Conservation (phyloP, 352 stramenopile species). For the Phytophthora cactorum region DNA sequence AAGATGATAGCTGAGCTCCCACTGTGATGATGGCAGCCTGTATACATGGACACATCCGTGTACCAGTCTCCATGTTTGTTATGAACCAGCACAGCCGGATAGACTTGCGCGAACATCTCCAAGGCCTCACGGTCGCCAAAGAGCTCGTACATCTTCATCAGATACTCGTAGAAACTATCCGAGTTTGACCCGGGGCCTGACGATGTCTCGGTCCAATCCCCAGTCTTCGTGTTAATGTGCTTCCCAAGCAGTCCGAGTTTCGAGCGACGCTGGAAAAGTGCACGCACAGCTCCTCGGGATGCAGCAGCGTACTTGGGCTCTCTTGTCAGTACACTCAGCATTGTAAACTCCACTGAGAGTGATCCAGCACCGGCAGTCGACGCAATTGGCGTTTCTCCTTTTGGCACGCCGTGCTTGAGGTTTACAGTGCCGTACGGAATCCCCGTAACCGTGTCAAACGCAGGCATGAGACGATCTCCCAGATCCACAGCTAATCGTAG, state of each 20-base stretch:
- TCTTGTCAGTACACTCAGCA: slow-evolving; percentile 90
- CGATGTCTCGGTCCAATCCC: slow-evolving; percentile 82
- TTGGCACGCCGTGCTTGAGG: slow-evolving; percentile 88
- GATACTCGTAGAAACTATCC: slow-evolving; percentile 99
- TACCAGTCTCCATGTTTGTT: slow-evolving; percentile 89
- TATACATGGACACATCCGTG: slow-evolving; percentile 86
- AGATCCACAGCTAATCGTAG: slow-evolving; percentile 95
- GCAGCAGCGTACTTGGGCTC: slow-evolving; percentile 73
- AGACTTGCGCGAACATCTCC: slow-evolving; percentile 90
- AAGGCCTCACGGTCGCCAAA: slow-evolving; percentile 94
- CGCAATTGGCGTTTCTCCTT: slow-evolving; percentile 94
- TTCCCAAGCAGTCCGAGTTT: slow-evolving; percentile 94
- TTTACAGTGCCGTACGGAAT: slow-evolving; percentile 99
- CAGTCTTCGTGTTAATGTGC: slow-evolving; percentile 94
- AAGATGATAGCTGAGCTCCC: slow-evolving; percentile 56
- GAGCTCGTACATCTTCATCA: slow-evolving; percentile 97
- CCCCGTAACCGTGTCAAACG: slow-evolving; percentile 95
- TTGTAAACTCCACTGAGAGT: slow-evolving; percentile 96
- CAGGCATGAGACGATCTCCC: slow-evolving; percentile 93
- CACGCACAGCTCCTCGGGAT: slow-evolving; percentile 67
- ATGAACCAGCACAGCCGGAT: slow-evolving; percentile 65
- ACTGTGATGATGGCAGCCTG: slow-evolving; percentile 55
- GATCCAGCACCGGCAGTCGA: slow-evolving; percentile 97
- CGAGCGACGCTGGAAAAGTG: slow-evolving; percentile 81
- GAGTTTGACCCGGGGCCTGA: slow-evolving; percentile 93